Evolutionary conservation across 164 flowering plant genomes (phyloP).

Genomic region (Aristolochia fimbriata): DNA sequence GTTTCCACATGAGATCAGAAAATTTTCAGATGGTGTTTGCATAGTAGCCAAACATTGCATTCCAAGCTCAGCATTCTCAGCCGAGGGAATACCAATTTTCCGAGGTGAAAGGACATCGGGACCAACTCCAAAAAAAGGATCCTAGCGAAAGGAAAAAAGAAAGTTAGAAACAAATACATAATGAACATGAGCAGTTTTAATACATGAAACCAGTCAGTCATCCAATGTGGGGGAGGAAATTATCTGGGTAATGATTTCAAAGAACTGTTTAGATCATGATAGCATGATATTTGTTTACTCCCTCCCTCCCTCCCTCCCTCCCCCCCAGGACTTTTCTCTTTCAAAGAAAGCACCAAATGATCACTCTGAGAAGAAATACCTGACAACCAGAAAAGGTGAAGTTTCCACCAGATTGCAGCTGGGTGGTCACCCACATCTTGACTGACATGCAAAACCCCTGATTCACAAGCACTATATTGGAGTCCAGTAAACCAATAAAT

Average conservation of each 20-base stretch:
- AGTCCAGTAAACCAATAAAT: constrained; percentile 55
- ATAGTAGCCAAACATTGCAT: constrained; percentile 73
- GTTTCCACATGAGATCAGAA: constrained; percentile 79
- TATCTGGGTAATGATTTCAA: too few relatives aligned
- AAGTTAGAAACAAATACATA: too few relatives aligned
- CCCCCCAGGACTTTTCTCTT: too few relatives aligned
- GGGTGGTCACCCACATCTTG: constrained; percentile 97
- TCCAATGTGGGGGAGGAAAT: too few relatives aligned
- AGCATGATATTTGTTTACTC: not conserved
- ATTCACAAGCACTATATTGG: constrained; percentile 60
- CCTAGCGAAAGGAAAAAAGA: constrained; percentile 40
- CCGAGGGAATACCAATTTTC: constrained; percentile 76
- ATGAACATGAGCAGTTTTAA: too few relatives aligned
- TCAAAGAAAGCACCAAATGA: not conserved
- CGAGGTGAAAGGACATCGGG: constrained; percentile 80
- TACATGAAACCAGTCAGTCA: too few relatives aligned
- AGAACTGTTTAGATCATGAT: not conserved
- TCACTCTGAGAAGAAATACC: constrained; percentile 23
- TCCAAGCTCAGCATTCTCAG: constrained; percentile 79
- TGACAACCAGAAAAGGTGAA: constrained; percentile 87
- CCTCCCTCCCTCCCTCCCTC: too few relatives aligned
- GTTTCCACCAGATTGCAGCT: constrained; percentile 91
- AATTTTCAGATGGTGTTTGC: constrained; percentile 71
- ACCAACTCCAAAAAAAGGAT: constrained; percentile 92
- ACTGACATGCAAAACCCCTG: constrained; percentile 80